phyloP scores from a whole-genome alignment of 2,329 filamentous ascomycete species.

The Penicillium sp. region DNA sequence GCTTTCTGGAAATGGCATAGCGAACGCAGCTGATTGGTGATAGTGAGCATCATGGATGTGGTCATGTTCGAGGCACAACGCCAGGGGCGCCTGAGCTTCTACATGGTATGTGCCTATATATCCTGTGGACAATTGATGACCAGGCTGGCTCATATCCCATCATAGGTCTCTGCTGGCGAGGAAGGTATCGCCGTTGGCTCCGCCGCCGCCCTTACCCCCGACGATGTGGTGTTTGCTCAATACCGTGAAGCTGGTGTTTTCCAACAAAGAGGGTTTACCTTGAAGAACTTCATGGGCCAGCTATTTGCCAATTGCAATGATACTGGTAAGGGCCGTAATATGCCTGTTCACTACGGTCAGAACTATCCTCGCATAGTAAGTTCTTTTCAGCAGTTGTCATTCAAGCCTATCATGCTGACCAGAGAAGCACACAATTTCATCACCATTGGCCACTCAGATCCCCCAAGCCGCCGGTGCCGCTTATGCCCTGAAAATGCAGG shows the following conservation, averaged over 20 bases:
- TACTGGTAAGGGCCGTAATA: conserved; percentile 79
- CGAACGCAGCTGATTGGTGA: conserved; percentile 15
- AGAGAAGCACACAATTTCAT: conserved; percentile 81
- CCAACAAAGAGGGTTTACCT: conserved; percentile 80
- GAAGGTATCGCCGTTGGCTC: conserved; percentile 92
- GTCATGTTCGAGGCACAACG: conserved; percentile 98
- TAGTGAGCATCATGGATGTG: conserved; percentile 83
- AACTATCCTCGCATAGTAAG: conserved; percentile 78
- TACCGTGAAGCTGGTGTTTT: conserved; percentile 94
- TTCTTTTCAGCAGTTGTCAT: conserved; percentile 13
- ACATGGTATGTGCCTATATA: conserved; percentile 68
- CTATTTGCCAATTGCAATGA: conserved; percentile 87
- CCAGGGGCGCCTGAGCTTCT: conserved; percentile 92
- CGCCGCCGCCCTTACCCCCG: conserved; percentile 76
- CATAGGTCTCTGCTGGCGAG: conserved; percentile 75
- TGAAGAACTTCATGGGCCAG: conserved; percentile 92
- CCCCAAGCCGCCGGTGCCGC: conserved; percentile 86
- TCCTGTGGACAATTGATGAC: no score
- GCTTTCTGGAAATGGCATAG: conserved; percentile 11
- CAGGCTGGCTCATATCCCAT: background rate
- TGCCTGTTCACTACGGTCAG: conserved; percentile 96
- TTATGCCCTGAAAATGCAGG: conserved; percentile 83
- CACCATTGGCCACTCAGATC: conserved; percentile 82
- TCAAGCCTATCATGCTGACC: conserved; percentile 36
- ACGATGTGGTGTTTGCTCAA: conserved; percentile 90